Percentiles rank a stretch among this genome's conserved stretches.
Conservation (phyloP, 768 basidiomycete genomes). For the Leccinum subgranulosum region DNA sequence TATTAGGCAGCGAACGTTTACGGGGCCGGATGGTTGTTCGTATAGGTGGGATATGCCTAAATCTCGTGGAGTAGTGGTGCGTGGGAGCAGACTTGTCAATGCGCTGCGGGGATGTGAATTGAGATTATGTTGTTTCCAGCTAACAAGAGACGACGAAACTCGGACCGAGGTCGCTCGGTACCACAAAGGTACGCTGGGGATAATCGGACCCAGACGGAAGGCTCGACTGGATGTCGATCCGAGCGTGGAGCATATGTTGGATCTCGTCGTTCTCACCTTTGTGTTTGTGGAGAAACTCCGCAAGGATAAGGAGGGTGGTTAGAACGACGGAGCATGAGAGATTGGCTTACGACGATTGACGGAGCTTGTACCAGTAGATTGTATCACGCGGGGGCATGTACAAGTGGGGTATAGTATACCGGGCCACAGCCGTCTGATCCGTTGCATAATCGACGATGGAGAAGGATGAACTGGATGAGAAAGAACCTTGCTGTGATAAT, state of each 20-base stretch:
- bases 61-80: conserved; percentile 7
- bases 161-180: conserved; percentile 15
- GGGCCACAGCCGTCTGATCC: too few species aligned
- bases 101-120: neutral
- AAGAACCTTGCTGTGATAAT: too few species aligned
- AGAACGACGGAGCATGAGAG: neutral
- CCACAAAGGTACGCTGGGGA: conserved; percentile 13
- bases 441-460: too few species aligned
- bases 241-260: conserved; percentile 19
- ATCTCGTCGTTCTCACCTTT: conserved; percentile 24
- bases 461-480: too few species aligned
- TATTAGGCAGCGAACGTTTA: conserved; percentile 24
- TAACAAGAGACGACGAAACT: conserved; percentile 14
- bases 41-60: conserved; percentile 31
- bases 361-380: too few species aligned
- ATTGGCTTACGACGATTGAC: too few species aligned
- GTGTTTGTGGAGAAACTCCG: conserved; percentile 26
- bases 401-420: too few species aligned
- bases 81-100: neutral
- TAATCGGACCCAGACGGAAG: conserved; percentile 13
- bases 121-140: neutral
- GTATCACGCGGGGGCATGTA: too few species aligned
- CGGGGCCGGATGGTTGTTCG: conserved; percentile 28
- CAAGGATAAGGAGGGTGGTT: conserved; percentile 9
- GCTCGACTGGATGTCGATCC: conserved; percentile 17